Base-by-base conservation (phyloP, 306 rosid species). In the Prunus mume region DNA sequence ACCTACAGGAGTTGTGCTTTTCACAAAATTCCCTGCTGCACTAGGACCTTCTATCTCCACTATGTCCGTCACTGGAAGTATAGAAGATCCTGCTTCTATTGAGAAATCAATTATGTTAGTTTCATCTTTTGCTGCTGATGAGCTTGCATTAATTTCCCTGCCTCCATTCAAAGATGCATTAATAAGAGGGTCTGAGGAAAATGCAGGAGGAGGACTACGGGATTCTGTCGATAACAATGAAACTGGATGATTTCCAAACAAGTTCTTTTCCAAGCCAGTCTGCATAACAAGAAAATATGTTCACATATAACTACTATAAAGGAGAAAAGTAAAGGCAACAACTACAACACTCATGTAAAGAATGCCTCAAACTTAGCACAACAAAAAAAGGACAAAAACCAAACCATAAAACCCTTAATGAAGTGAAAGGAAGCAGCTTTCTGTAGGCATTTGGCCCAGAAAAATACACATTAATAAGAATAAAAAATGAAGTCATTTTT, bases 211-310 rank as follows among this genome's bases (percentile, higher is more conserved):
- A 76, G 98, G 96, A 79, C 88, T 82, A 63, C 78, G 87, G 18
- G 93, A 82, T 73, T 92, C 93, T 71, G 95, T 69, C 18, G 64
- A 78, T 27, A 91, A 79, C 79, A 90, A 81, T 50, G 91, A 87
- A 80, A 93, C 91, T 58, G 96, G 96, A 86, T 92, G 93, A 84
- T 85, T 96, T 78, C 99, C 99, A 83, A 92, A 89, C 86, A 96
- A 73, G 83, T 88, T 93, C 87, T 89, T 96, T 81, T 96, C 99
- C 88, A 89, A 82, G 64, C 99, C 98, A 67, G 97, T 89, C 99
- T 96, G 94, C 90, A 81, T 64, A 79, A 77, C 43, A 79, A 80
- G 76, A 52, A 76, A 20, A 74, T 28, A 32, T 78, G 71, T 49
- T 78, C 70, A 68, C 3, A 45, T 76, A 46, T 15, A 25, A 71